Conservation (phyloP, 495 filamentous ascomycete genomes). For the Annulohypoxylon stygium region DNA sequence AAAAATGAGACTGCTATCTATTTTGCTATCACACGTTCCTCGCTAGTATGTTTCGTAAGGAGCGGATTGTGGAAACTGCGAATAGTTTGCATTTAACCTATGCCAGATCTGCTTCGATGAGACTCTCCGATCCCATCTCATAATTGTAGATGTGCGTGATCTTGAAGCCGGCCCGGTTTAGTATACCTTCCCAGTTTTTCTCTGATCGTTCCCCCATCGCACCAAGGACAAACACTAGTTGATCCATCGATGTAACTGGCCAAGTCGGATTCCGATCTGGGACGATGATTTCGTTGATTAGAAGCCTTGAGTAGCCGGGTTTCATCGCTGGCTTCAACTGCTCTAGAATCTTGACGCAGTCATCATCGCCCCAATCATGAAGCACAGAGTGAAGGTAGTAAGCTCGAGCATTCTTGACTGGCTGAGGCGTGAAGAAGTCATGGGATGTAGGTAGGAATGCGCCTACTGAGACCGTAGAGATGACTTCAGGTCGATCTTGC, state of each 20-base stretch:
- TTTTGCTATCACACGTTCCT: no score
- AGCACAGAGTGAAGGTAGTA: slow-evolving; percentile 63
- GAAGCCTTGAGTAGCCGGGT: slow-evolving; percentile 57
- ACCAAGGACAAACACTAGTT: slow-evolving; percentile 58
- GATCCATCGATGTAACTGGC: slow-evolving; percentile 59
- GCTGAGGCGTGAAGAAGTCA: slow-evolving; percentile 68
- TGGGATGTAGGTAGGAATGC: slow-evolving; percentile 45
- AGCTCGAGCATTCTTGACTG: slow-evolving; percentile 57
- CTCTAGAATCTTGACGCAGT: slow-evolving; percentile 58
- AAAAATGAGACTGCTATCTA: no score
- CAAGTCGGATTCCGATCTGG: slow-evolving; percentile 58
- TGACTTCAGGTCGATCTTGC: slow-evolving; percentile 60
- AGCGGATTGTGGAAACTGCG: no score
- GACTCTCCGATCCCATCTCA: slow-evolving; percentile 49
- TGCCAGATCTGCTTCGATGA: slow-evolving; percentile 53
- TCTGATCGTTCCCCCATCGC: slow-evolving; percentile 53
- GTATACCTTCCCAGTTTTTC: slow-evolving; percentile 55
- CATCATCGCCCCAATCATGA: slow-evolving; percentile 64
- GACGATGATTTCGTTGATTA: slow-evolving; percentile 68
- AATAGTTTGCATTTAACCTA: neutral
- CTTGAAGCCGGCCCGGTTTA: slow-evolving; percentile 55
- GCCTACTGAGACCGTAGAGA: slow-evolving; percentile 41
- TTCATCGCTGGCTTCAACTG: slow-evolving; percentile 51
- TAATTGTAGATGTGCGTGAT: slow-evolving; percentile 53
- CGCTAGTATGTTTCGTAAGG: no score